Base-by-base conservation (phyloP, 2,329 filamentous ascomycete species). In the Coniochaeta pulveracea region DNA sequence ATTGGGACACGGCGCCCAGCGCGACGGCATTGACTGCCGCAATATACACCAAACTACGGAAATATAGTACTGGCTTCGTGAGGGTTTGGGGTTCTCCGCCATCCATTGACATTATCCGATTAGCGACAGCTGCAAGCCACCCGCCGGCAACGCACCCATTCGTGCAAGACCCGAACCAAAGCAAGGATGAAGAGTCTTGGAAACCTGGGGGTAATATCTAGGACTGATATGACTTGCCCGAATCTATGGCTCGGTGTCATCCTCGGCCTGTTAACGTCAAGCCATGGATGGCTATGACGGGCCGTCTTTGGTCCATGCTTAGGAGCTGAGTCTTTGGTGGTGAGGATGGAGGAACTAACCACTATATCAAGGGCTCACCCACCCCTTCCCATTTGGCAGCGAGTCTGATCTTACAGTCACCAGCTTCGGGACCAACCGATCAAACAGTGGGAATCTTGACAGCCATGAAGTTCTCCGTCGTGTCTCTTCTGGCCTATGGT, bases 401-500 rank as follows among this genome's bases (percentile, higher is more conserved):
- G n/a, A n/a, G n/a, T n/a, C n/a, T n/a, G n/a, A n/a, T n/a, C n/a
- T n/a, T n/a, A n/a, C n/a, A n/a, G n/a, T n/a, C n/a, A n/a, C n/a
- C n/a, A n/a, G n/a, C n/a, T n/a, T n/a, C n/a, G n/a, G n/a, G n/a
- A 22, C 21, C 21, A 22, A 8, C 11, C 10, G 22, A 19, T 11
- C 4, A 14, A 21, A 12, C 19, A 12, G 10, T 19, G 17, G 3
- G 5, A 17, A 22, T 4, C 6, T 12, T 6, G 22, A 26, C 33
- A 44, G 48, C 38, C 34, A 61, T 61, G 57, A 60, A 58, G 51
- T 44, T 56, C 43, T 56, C 54, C 16, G 30, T 54, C 19, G 35
- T 51, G 11, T 43, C 51, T 16, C 37, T 52, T 26, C 43, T 57
- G 36, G 54, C 51, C 7, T 51, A 51, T 19, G 47, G 52, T 40